Conservation (phyloP, 1,284 basidiomycete genomes). For the Malassezia furfur region DNA sequence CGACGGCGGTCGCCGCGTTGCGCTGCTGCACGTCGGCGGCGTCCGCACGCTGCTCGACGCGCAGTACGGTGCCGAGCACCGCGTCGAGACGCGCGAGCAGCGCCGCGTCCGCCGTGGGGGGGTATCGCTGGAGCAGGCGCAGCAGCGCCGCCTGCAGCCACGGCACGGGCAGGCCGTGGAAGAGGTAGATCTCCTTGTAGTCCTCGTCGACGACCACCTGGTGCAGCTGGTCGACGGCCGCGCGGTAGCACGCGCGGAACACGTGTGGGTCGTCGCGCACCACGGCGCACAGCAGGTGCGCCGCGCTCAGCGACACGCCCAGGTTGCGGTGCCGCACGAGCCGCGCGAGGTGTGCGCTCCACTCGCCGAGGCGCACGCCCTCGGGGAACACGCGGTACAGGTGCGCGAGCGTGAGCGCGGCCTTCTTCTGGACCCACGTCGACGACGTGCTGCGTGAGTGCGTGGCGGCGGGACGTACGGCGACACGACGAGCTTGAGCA, state of each 20-base stretch:
- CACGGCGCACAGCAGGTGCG: constrained; percentile 83
- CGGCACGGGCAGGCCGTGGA: constrained; percentile 93
- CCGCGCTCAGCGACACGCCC: constrained; percentile 82
- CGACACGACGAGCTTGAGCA: constrained; percentile 87
- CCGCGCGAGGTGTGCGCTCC: constrained; percentile 86
- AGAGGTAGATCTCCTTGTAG: constrained; percentile 72
- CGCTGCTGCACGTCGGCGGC: constrained; percentile 88
- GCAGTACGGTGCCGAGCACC: constrained; percentile 58
- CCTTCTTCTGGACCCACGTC: constrained; percentile 95
- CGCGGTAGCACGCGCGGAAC: constrained; percentile 81
- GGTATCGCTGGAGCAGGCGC: constrained; percentile 86
- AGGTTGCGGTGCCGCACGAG: constrained; percentile 89
- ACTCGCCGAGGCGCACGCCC: constrained; percentile 82
- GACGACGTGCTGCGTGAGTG: constrained; percentile 65
- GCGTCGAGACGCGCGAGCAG: constrained; percentile 67
- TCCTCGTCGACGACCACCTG: constrained; percentile 69
- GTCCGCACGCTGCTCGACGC: not conserved
- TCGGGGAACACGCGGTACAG: constrained; percentile 92
- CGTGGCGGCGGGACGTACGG: constrained; percentile 58
- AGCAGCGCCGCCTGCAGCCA: constrained; percentile 97
- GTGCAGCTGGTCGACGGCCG: constrained; percentile 79
- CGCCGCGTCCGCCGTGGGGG: constrained; percentile 78
- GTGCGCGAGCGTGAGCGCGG: constrained; percentile 81
- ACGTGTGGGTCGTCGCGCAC: constrained; percentile 87
- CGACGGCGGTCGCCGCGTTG: constrained; percentile 93